Base-by-base conservation (phyloP, 495 filamentous ascomycete genomes). In the Penicillium angulare region DNA sequence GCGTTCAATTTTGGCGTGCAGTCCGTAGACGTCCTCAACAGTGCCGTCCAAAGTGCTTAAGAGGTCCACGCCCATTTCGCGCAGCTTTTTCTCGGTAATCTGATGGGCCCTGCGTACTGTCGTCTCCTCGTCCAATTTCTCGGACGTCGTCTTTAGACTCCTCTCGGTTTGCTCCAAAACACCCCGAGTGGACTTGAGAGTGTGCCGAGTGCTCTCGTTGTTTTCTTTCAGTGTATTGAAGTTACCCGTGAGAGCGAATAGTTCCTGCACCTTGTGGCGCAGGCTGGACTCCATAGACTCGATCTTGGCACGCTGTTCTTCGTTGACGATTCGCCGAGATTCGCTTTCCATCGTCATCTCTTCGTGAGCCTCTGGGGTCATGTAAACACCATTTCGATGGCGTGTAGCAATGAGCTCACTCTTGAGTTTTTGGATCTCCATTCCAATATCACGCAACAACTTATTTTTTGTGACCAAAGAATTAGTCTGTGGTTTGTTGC, bases 401-500 rank as follows among this genome's bases (percentile, higher is more conserved):
- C 93, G 79, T 5, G 95, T 93, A 7, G 90, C 90, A 47, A 96
- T 92, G 8, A 98, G 79, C 59, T 97, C 95, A 44, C 86, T 87
- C 72, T 95, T 95, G 34, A 98, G 79, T 60, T 86, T 90, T 67
- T 98, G 89, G 47, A 97, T 96, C 57, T 97, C 95, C n/a, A 79
- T 68, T 0, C 95, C 92, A 52, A 95, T 95, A 45, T 98, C 95
- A 22, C 80, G 81, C 0, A 98, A 80, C 16, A 97, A 69, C 3
- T 89, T 95, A 66, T 92, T 92, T 67, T 97, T 98, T 15, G 88
- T 90, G 46, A 96, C 81, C 59, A 87, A 80, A 24, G 88, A 87
- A 66, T 97, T 97, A 58, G 95, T 80, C 61, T 98, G 93, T 4
- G 93, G 93, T 65, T 97, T 96, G 66, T 98, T 98, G 17, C 89